These are phyloP conservation scores for Lipomyces lipofer DNA, from an alignment of 805 yeast genomes.

Conservation along the genomic window DNA sequence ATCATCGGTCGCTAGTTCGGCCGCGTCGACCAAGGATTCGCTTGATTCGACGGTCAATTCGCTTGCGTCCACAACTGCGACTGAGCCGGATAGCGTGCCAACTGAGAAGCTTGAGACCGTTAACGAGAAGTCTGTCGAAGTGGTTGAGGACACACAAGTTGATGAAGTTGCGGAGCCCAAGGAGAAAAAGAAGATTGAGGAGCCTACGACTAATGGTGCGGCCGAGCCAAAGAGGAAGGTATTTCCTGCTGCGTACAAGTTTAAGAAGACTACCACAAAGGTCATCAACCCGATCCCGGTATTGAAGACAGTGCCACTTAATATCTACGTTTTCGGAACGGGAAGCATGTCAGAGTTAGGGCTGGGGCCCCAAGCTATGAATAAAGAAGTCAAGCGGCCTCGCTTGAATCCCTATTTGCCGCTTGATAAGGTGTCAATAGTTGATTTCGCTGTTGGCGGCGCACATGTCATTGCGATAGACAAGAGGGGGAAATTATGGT, in stretches of 20 bases:
- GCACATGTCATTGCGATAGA: constrained; percentile 90
- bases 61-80: constrained; percentile 12
- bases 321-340: constrained; percentile 91
- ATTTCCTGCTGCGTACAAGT: constrained; percentile 12
- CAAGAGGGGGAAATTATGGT: constrained; percentile 76
- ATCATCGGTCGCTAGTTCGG: constrained; percentile 2
- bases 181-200: not conserved
- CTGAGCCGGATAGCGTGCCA: constrained; percentile 19
- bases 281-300: constrained; percentile 33
- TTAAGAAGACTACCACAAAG: constrained; percentile 17
- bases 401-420: constrained; percentile 78
- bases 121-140: not conserved
- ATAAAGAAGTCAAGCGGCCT: constrained; percentile 94
- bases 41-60: not conserved
- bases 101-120: constrained; percentile 1
- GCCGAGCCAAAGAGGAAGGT: not conserved
- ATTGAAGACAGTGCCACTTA: constrained; percentile 53
- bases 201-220: not conserved
- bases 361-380: constrained; percentile 89
- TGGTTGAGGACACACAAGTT: constrained; percentile 10
- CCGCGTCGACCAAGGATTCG: not conserved
- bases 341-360: constrained; percentile 98
- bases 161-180: not conserved
- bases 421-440: constrained; percentile 64
- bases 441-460: constrained; percentile 92